Conservation (phyloP, 345 rosid genomes). For the Lagerstroemia speciosa region DNA sequence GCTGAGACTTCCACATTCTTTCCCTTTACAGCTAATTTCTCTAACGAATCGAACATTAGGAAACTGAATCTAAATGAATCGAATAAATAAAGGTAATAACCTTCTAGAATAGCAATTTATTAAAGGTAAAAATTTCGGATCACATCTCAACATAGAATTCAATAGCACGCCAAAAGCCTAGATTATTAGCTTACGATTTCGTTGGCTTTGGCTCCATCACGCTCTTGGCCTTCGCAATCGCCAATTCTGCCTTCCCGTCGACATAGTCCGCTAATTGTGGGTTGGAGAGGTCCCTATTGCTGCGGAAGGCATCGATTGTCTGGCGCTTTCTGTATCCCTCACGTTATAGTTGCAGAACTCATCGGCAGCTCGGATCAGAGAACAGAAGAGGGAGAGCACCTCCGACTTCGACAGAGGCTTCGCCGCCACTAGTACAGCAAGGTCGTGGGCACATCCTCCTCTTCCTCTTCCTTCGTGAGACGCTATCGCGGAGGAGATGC, state of each 20-base stretch:
- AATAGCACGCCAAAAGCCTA: neutral
- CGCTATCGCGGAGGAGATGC: too few relatives aligned
- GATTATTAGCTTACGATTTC: too few relatives aligned
- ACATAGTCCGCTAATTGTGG: conserved; percentile 37
- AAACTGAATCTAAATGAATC: too few relatives aligned
- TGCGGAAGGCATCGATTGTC: conserved; percentile 58
- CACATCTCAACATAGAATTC: conserved; percentile 4
- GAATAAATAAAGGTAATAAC: too few relatives aligned
- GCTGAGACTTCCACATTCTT: too few relatives aligned
- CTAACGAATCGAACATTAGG: too few relatives aligned
- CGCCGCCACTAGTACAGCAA: too few relatives aligned
- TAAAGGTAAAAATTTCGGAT: too few relatives aligned
- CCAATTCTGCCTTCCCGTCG: conserved; percentile 53
- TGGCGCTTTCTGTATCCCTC: conserved; percentile 75
- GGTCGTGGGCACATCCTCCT: too few relatives aligned
- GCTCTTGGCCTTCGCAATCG: conserved; percentile 54
- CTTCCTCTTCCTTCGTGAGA: too few relatives aligned
- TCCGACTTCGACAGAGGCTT: conserved; percentile 25
- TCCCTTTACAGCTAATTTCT: too few relatives aligned
- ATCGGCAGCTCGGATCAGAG: conserved; percentile 62
- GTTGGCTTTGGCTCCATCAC: conserved; percentile 55
- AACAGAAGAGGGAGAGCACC: conserved; percentile 44
- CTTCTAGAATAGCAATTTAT: too few relatives aligned
- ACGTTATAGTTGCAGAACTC: conserved; percentile 64
- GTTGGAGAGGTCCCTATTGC: conserved; percentile 38